Evolutionary conservation across 2,329 filamentous ascomycete species (phyloP).

Genomic region (Penicillium sp.): DNA sequence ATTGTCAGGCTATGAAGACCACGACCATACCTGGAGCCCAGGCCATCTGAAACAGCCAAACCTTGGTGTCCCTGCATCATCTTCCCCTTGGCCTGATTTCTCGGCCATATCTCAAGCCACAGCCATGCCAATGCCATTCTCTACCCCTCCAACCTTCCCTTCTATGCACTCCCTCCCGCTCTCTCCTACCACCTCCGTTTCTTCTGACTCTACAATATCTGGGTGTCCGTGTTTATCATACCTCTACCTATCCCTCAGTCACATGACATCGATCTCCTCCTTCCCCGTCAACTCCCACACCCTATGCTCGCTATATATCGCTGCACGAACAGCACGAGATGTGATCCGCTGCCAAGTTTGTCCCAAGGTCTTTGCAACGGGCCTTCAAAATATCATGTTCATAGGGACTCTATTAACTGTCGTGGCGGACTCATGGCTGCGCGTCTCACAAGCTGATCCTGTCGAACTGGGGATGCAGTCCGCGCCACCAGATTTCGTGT

Average conservation of each 20-base stretch:
- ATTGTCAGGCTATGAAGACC: slow-evolving; percentile 25
- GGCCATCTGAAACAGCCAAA: slow-evolving; percentile 24
- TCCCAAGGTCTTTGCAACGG: slow-evolving; percentile 43
- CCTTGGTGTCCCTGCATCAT: slow-evolving; percentile 30
- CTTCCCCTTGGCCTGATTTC: slow-evolving; percentile 45
- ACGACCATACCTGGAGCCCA: slow-evolving; percentile 28
- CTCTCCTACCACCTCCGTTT: slow-evolving; percentile 23
- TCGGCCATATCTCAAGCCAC: slow-evolving; percentile 37
- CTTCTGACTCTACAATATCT: slow-evolving; percentile 20
- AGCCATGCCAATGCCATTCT: slow-evolving; percentile 27
- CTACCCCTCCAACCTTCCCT: slow-evolving; percentile 20
- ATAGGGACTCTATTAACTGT: slow-evolving; percentile 48
- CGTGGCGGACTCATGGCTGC: slow-evolving; percentile 46
- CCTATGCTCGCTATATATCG: slow-evolving; percentile 45
- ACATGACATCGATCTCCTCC: slow-evolving; percentile 42
- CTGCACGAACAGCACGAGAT: slow-evolving; percentile 41
- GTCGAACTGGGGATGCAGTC: slow-evolving; percentile 38
- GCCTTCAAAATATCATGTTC: slow-evolving; percentile 49
- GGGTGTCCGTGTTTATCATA: slow-evolving; percentile 45
- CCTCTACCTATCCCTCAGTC: slow-evolving; percentile 46
- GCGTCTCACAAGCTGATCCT: slow-evolving; percentile 39
- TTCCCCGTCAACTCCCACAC: slow-evolving; percentile 47
- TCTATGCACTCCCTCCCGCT: slow-evolving; percentile 23
- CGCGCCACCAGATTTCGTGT: slow-evolving; percentile 34
- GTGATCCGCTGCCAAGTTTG: slow-evolving; percentile 47